Base-by-base conservation (phyloP, 345 rosid species). In the Gossypium australe region DNA sequence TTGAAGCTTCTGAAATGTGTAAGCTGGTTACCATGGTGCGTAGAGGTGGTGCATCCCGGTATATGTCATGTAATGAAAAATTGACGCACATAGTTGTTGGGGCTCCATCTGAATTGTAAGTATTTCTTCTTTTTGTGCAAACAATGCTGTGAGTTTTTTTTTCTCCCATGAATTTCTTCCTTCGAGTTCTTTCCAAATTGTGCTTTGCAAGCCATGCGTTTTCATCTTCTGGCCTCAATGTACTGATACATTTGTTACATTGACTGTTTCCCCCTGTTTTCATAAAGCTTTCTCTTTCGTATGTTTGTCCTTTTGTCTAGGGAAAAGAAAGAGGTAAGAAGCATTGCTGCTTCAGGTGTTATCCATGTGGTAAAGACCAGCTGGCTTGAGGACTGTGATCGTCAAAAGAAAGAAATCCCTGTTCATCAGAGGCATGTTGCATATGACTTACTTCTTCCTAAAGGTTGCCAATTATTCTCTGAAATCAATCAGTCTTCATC, bases 361-460 rank as follows among this genome's bases (percentile, higher is more conserved):
- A 86, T 93, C 79, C 80, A 87, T 75, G 96, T 90, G 83, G 97
- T 95, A 60, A 85, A 84, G 80, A 77, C 85, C 72, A 83, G 78
- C 63, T 95, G 99, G 99, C 97, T 95, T 80, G 93, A 93, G 85
- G 99, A 93, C 74, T 93, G 99, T 83, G 84, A 83, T 78, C 84
- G 82, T 69, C 87, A 85, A 84, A 88, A 81, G 87, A 91, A 82
- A 83, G 97, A 93, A 86, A 58, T 91, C n/a, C 88, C 88, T 79
- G 84, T 93, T 77, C 80, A 75, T 41, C 80, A 59, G 53, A 82
- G 81, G 79, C 96, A 95, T 85, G 55, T 84, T 75, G 98, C 97
- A 27, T 73, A 82, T 79, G 88, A 88, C 77, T 77, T 93, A 72
- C 89, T 93, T 75, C 86, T 86, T 80, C 97, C 97, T 38, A 91